Percentiles rank a stretch among this genome's conserved stretches.
phyloP scores from a whole-genome alignment of 192 early-diverging fungal genomes.

The Entophlyctis helioformis region DNA sequence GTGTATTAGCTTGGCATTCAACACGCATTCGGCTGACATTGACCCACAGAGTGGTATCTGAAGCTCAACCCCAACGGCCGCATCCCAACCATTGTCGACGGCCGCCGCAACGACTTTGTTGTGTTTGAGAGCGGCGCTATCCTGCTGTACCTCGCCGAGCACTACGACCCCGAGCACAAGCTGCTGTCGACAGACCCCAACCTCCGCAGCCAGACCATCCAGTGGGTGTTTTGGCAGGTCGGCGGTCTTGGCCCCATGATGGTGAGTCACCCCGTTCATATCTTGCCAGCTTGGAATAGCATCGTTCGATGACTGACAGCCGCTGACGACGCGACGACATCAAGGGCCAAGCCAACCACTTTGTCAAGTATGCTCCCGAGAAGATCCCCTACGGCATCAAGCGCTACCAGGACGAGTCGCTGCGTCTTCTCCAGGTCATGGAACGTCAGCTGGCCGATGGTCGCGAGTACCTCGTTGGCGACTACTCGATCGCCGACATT shows the following conservation, averaged over 20 bases:
- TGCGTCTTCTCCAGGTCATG: conserved; percentile 29
- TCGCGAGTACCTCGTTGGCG: conserved; percentile 12
- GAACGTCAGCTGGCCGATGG: conserved; percentile 14
- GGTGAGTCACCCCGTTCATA: too few species aligned
- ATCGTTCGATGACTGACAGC: neutral
- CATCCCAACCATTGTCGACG: conserved; percentile 37
- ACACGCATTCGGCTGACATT: too few species aligned
- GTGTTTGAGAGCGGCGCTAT: conserved; percentile 51
- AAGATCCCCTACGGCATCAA: conserved; percentile 38
- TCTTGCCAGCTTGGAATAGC: too few species aligned
- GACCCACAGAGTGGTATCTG: conserved; percentile 26
- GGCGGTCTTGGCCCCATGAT: conserved; percentile 23
- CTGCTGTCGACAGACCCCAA: conserved; percentile 7
- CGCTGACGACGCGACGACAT: conserved; percentile 19
- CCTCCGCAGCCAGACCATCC: conserved; percentile 22
- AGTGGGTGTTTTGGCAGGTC: conserved; percentile 37
- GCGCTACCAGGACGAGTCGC: conserved; percentile 40
- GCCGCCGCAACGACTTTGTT: conserved; percentile 27
- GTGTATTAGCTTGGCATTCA: too few species aligned
- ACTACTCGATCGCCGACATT: conserved; percentile 41
- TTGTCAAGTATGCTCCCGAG: conserved; percentile 30
- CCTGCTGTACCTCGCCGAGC: conserved; percentile 39
- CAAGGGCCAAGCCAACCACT: conserved; percentile 42
- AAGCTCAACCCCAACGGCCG: conserved; percentile 46
- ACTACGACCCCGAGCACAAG: conserved; percentile 24